phyloP scores from a whole-genome alignment of 2,329 filamentous ascomycete species.

The Monilinia fructigena region DNA sequence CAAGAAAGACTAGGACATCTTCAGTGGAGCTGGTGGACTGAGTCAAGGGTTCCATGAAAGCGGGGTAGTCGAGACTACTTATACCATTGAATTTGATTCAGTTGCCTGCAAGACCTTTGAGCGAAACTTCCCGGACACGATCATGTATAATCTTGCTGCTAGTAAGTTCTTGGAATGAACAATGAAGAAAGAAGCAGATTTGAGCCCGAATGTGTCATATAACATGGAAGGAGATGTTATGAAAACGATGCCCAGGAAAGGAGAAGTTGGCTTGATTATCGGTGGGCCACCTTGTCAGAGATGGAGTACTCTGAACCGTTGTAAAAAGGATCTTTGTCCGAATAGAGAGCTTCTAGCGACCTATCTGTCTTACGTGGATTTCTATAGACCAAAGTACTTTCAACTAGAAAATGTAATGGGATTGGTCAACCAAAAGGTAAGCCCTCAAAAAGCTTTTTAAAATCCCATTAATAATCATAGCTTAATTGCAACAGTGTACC shows the following conservation, averaged over 20 bases:
- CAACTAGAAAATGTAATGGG: constrained; percentile 34
- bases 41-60: constrained; percentile 22
- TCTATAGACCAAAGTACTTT: constrained; percentile 33
- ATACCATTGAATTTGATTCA: constrained; percentile 21
- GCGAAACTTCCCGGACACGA: constrained; percentile 7
- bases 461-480: constrained; percentile 4
- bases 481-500: not conserved
- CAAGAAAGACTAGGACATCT: constrained; percentile 9
- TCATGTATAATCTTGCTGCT: constrained; percentile 21
- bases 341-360: constrained; percentile 31
- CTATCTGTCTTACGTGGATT: constrained; percentile 31
- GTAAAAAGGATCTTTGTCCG: constrained; percentile 24
- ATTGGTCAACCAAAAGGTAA: constrained; percentile 23
- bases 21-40: constrained; percentile 26
- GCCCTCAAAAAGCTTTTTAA: not conserved
- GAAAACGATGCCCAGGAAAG: constrained; percentile 23
- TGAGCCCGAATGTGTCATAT: not conserved
- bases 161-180: constrained; percentile 17
- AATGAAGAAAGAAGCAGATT: constrained; percentile 3
- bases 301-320: constrained; percentile 26
- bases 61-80: constrained; percentile 10
- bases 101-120: constrained; percentile 12
- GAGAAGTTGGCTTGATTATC: constrained; percentile 25
- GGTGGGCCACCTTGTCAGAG: constrained; percentile 30
- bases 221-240: constrained; percentile 5